Evolutionary conservation across 116 monocot genomes (phyloP), one percentile per base, ranked within the genome.

Genomic region (Papilionanthe hybrid): DNA sequence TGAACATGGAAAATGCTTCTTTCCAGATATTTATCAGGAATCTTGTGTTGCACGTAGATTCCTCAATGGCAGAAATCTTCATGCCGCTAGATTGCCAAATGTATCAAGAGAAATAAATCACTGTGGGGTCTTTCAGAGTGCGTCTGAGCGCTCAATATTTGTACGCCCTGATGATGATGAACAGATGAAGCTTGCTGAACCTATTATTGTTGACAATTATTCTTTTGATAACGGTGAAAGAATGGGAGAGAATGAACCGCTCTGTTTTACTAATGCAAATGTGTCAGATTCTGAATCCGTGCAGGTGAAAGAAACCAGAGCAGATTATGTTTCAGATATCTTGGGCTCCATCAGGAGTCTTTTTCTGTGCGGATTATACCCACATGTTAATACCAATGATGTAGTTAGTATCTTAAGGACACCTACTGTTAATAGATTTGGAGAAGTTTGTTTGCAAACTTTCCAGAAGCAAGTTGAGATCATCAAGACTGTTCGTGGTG

Each of bases 391-490:
- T 75, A 79, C 80, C 80, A 83, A 87, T 18, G 91, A 96, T 42
- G 81, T 93, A 37, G 32, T 87, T 83, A 85, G 86, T 65, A 90
- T 95, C 63, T 84, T 22, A 65, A 84, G 82, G 72, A 78, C 86
- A 42, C 91, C 89, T 4, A 72, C 81, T 20, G 30, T 48, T 23
- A 78, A 90, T 81, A 50, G 81, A 53, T 20, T 75, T 41, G 87
- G 90, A 55, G 73, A 83, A 71, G 19, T 55, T 60, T 81, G 87
- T 22, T 76, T 76, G 68, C 48, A 81, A 22, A 78, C 42, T 75
- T 96, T 96, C 48, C 80, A 88, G 48, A 83, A 90, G 72, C 89
- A 93, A 75, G 84, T 86, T 66, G 87, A 83, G 44, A 73, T 88
- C 20, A 83, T 81, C 0, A 80, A 79, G 76, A 87, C 48, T 47